Evolutionary conservation across 805 yeast species (phyloP).

Genomic region (Ogataea nakhonphanomensis): DNA sequence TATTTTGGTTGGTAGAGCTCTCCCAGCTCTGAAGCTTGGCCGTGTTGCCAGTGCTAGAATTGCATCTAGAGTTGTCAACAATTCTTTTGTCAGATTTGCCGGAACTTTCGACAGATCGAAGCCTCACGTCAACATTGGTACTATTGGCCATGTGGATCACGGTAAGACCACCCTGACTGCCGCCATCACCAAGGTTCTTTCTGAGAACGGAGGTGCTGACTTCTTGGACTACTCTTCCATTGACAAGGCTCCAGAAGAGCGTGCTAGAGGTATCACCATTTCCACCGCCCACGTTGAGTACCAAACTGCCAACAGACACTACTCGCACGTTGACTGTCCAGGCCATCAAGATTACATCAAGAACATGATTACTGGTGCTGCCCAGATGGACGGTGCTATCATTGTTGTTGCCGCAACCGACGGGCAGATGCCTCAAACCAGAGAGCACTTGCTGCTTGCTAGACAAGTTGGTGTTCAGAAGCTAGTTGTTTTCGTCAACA

Average conservation of each 20-base stretch:
- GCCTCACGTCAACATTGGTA: conserved; percentile 96
- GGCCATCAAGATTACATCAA: conserved; percentile 99
- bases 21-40: conserved; percentile 25
- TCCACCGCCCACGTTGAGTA: conserved; percentile 98
- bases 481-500: conserved; percentile 96
- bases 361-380: conserved; percentile 99
- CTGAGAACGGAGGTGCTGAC: conserved; percentile 85
- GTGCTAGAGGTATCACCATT: conserved; percentile 99
- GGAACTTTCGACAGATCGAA: conserved; percentile 88
- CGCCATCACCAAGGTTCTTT: conserved; percentile 92
- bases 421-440: conserved; percentile 99
- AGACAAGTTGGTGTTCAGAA: conserved; percentile 99
- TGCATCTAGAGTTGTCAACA: conserved; percentile 4
- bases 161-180: conserved; percentile 98
- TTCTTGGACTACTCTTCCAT: conserved; percentile 91
- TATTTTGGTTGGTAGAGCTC: conserved; percentile 30
- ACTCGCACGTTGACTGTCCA: conserved; percentile 97
- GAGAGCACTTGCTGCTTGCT: conserved; percentile 97
- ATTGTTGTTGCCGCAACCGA: conserved; percentile 99
- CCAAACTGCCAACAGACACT: conserved; percentile 91
- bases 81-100: conserved; percentile 42
- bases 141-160: conserved; percentile 98
- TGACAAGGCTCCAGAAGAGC: conserved; percentile 98
- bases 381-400: conserved; percentile 99
- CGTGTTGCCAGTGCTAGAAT: conserved; percentile 17